Evolutionary conservation across 176 grass and related monocot genomes (phyloP).

Genomic region (Carex scoparia): DNA sequence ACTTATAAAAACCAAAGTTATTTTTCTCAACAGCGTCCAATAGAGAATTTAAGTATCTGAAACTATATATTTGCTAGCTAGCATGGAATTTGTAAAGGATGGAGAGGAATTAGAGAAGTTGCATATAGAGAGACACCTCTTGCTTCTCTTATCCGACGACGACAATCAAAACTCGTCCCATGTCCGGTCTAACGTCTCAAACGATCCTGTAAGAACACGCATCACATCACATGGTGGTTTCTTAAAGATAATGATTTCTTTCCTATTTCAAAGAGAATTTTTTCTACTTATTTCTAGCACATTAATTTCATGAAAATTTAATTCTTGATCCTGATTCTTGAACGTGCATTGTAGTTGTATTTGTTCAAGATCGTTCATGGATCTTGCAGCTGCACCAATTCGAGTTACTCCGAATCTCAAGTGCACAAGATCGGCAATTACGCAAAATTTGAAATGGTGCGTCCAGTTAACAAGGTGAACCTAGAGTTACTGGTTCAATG

Average conservation of each 20-base stretch:
- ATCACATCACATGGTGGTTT: background rate
- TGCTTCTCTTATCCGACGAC: background rate
- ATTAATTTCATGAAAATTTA: background rate
- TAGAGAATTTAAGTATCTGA: too few relatives aligned
- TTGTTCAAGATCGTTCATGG: background rate
- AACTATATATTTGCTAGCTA: background rate
- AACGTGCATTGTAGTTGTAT: background rate
- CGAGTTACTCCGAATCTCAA: background rate
- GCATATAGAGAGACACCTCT: constrained; percentile 2
- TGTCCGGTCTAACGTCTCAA: background rate
- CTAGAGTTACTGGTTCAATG: background rate
- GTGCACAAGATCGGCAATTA: background rate
- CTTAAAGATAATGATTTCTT: background rate
- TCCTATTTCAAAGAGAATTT: background rate
- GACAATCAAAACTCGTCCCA: background rate
- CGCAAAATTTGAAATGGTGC: background rate
- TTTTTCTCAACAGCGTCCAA: background rate
- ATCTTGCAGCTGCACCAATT: background rate
- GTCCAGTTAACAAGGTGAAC: background rate
- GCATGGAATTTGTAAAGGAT: background rate
- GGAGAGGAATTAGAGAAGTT: background rate
- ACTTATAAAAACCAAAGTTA: background rate
- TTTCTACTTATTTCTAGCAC: background rate
- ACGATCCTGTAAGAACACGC: background rate
- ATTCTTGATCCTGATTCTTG: background rate